Evolutionary conservation across 768 basidiomycete species (phyloP), one percentile per base, ranked within the genome.

Genomic region (Pisolithus marmoratus): DNA sequence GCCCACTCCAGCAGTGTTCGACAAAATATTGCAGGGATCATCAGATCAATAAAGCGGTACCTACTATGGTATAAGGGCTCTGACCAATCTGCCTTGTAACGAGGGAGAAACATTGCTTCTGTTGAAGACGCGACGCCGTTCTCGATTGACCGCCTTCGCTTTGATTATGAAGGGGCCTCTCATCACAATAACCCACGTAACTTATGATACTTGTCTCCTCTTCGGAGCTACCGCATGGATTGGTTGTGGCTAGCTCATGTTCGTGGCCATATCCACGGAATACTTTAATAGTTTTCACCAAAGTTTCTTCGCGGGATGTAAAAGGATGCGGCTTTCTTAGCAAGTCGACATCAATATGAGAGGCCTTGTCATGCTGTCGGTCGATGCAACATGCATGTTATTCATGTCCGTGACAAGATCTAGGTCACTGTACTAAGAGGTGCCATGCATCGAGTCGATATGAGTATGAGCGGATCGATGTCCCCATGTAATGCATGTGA

Each of bases 291-390:
- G 56, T 20, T 7, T 44, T 17, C 0, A 48, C 5, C 8, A n/a
- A 56, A 23, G 31, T 14, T 26, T 76, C 77, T 78, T 84, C 85
- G 20, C 47, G 71, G 1, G 87, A 71, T 50, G 79, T 81, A 58
- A 89, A 67, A 23, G 90, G 58, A 15, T 85, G 68, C 0, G 87
- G 88, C 20, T 58, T 58, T 1, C 86, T 85, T 0, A 73, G 76
- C 17, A 87, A 70, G 61, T 90, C 81, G 5, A 82, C 54, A 51
- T 91, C 85, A 55, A 91, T 85, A 20, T 89, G 72, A 60, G 89
- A 91, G 49, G 80, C 76, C 11, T 66, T 67, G 2, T 11, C n/a
- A 6, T 17, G 11, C 11, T 19, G 48, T 11, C 48, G 20, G 15
- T 63, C 58, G 12, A 64, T 51, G 82, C 81, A 85, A 23, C 81